Evolutionary conservation across 345 rosid genomes (phyloP), one percentile per base, ranked within the genome.

Genomic region (Boechera retrofracta): DNA sequence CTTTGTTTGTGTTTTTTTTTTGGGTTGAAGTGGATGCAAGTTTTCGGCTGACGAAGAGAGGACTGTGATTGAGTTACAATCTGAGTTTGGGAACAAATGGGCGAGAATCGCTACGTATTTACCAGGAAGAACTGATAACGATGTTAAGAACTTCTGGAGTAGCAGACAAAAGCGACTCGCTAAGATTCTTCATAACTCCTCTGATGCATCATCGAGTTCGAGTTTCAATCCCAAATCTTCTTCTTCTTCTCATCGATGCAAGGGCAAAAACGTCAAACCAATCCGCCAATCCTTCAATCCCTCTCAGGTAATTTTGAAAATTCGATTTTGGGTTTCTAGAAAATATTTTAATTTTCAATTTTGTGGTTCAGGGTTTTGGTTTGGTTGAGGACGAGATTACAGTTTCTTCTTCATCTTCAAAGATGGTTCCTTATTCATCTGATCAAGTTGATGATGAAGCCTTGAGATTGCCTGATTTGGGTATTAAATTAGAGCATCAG

Each of bases 131-230:
- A 91, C 98, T 10, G 98, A 95, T 33, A 93, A 91, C 62, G 99
- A 95, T 57, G 97, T 95, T 5, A 95, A 95, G 91, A 93, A 91
- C 69, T 95, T 93, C 57, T 95, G 99, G 98, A 95, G 98, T 72
- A 93, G 97, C 33, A 77, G 99, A 74, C 91, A 87, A 61, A 95
- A 93, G 86, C 83, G 91, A 55, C 81, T 95, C 47, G 94, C 91
- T 4, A 85, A 97, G 85, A 86, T 90, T 61, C 80, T 88, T 10
- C 96, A 85, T 72, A 42, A 83, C 18, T 64, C 91, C 10, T 84
- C 87, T 11, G 74, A 74, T 35, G 72, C 81, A 2, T 75, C 88
- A 13, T 84, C 71, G 24, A 21, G 24, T 72, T 81, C 89, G 0
- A 75, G 65, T 63, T 7, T 36, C 54, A 64, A 18, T 21, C 31